Evolutionary conservation across 495 filamentous ascomycete genomes (phyloP), one percentile per base, ranked within the genome.

Genomic region (Penicillium pancosmium): DNA sequence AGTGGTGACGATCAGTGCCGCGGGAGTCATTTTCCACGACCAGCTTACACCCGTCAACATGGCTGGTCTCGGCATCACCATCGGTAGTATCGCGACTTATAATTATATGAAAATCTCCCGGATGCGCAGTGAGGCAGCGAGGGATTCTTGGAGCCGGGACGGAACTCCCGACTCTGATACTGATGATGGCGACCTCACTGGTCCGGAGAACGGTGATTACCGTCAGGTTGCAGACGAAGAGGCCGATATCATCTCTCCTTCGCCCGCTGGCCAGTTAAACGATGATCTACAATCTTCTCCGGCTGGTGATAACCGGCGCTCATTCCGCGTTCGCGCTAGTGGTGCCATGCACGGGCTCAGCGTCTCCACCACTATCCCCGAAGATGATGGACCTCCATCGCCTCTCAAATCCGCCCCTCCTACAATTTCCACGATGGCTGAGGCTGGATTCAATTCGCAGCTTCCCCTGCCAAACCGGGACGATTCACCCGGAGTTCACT

Each of bases 41-140:
- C 83, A 82, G 52, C 84, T 99, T 59, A 98, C 94, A 0, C 81
- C 88, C 2, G 85, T 99, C 76, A 99, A 99, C 66, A 72, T 97
- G 0, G 84, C 87, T 5, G 95, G 95, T 5, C 73, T 99, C 11
- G 68, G 92, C n/a, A 84, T 97, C 33, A 99, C 95, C 0, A 91
- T 99, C 50, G 72, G 73, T 27, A 92, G 90, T 47, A 98, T 99
- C 53, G 89, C 76, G 0, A 82, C 86, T 31, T 99, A 99, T 70
- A 99, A 99, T 61, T 97, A 90, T 63, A 88, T 98, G 72, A 98
- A 98, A 68, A 89, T 97, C 56, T 79, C 73, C 25, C 92, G 90
- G 73, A 98, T 99, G 95, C 82, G 90, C 40, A 72, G 78, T 31
- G 88, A 95, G 36, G 87, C 89, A 16, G 62, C 67, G 23, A 51